Percentiles rank a stretch among this genome's conserved stretches.
phyloP scores from a whole-genome alignment of 208 protist genomes.

The Acanthamoeba triangularis region DNA sequence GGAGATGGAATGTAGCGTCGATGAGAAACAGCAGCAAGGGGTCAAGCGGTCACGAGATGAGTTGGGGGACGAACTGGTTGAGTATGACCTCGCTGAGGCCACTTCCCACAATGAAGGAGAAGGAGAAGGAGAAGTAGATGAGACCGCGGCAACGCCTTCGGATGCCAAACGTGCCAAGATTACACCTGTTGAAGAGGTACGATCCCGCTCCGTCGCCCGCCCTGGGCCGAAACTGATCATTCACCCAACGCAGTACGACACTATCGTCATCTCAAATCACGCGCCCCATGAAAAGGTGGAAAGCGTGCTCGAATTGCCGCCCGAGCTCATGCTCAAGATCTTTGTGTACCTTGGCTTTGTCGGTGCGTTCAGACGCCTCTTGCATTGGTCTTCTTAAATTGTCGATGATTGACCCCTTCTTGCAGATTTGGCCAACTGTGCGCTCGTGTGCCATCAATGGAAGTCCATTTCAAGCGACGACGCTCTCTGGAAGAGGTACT shows the following conservation, averaged over 20 bases:
- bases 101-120: too few relatives aligned
- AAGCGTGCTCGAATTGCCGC: conserved; percentile 1
- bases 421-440: neutral
- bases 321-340: conserved; percentile 26
- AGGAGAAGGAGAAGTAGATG: too few relatives aligned
- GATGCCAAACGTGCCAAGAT: neutral
- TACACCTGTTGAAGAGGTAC: neutral
- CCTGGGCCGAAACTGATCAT: too few relatives aligned
- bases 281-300: neutral
- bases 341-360: neutral
- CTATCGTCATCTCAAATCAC: too few relatives aligned
- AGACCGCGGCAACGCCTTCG: neutral
- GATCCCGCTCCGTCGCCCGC: too few relatives aligned
- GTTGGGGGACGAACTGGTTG: too few relatives aligned
- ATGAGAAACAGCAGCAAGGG: too few relatives aligned
- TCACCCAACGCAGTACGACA: too few relatives aligned
- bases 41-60: too few relatives aligned
- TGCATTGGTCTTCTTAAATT: too few relatives aligned
- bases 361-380: neutral
- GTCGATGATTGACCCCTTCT: neutral
- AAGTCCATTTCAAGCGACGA: conserved; percentile 13
- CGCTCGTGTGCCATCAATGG: conserved; percentile 8
- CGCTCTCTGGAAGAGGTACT: neutral
- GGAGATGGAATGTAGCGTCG: too few relatives aligned
- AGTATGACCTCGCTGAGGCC: too few relatives aligned